A percentile compares a stretch with the other conserved stretches of the same genome.
Evolutionary conservation across 768 basidiomycete species (phyloP).

Genomic region (Pleurotus platypus): DNA sequence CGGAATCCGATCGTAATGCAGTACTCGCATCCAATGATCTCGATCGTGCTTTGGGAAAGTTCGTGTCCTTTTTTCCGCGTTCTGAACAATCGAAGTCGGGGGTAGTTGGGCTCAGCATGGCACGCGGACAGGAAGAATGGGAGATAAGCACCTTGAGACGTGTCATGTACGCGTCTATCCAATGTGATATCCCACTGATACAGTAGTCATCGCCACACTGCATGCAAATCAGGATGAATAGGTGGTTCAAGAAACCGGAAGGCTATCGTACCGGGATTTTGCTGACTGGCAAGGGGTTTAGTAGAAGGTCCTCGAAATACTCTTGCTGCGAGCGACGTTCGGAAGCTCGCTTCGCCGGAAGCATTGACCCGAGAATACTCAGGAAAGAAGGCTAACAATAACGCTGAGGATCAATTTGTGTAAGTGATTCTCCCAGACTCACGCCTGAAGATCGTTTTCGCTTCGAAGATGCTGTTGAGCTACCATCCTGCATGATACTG

Average conservation of each 20-base stretch:
- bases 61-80: not conserved
- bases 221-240: not conserved
- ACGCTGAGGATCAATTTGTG: not conserved
- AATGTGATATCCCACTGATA: not conserved
- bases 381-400: not conserved
- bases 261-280: not conserved
- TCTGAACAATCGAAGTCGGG: not conserved
- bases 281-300: not conserved
- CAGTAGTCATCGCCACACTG: constrained; percentile 7
- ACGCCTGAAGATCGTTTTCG: not conserved
- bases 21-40: constrained; percentile 6
- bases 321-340: not conserved
- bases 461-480: not conserved
- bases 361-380: not conserved
- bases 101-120: not conserved
- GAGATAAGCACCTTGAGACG: constrained; percentile 1
- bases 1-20: not conserved
- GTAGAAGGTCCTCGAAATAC: not conserved
- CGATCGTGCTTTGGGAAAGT: constrained; percentile 1
- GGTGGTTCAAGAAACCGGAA: not conserved
- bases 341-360: not conserved
- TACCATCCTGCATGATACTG: too few species aligned
- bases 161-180: constrained; percentile 6
- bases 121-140: not conserved
- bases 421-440: not conserved